Percentiles rank a stretch among this genome's conserved stretches.
phyloP scores from a whole-genome alignment of 2,329 filamentous ascomycete genomes.

The Alternaria hordeiaustralica region DNA sequence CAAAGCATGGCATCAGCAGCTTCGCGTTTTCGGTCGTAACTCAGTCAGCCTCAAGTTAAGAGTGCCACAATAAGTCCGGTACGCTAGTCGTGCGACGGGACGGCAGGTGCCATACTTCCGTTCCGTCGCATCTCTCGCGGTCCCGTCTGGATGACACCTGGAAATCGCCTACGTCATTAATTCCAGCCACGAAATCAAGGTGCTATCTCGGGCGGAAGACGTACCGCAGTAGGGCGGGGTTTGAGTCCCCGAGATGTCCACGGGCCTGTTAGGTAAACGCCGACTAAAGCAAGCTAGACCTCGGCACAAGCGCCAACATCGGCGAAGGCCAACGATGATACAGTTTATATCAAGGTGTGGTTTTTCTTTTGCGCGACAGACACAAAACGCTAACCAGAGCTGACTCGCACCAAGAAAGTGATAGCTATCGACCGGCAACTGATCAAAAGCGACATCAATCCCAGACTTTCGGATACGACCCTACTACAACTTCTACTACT shows the following conservation, averaged over 20 bases:
- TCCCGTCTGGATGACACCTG: not conserved
- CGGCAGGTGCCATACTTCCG: not conserved
- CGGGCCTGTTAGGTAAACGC: not conserved
- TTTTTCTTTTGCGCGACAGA: not conserved
- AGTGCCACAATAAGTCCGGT: not conserved
- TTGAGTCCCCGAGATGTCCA: not conserved
- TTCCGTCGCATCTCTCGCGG: not conserved
- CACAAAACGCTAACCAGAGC: not conserved
- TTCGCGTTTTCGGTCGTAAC: not conserved
- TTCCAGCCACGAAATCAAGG: not conserved
- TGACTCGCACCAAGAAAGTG: not conserved
- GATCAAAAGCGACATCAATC: not conserved
- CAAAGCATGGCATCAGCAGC: not conserved
- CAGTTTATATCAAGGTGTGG: not conserved
- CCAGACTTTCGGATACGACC: not conserved
- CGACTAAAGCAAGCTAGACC: not conserved
- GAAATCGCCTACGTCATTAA: not conserved
- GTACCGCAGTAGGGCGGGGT: not conserved
- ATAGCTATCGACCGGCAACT: not conserved
- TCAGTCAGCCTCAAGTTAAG: not conserved
- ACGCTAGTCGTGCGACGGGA: not conserved
- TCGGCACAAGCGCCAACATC: not conserved
- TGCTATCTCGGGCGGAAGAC: not conserved
- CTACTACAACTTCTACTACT: not conserved
- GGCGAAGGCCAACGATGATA: not conserved